A percentile compares a stretch with the other conserved stretches of the same genome.
Conservation (phyloP, 2,329 filamentous ascomycete species). For the Curvularia hawaiiensis region DNA sequence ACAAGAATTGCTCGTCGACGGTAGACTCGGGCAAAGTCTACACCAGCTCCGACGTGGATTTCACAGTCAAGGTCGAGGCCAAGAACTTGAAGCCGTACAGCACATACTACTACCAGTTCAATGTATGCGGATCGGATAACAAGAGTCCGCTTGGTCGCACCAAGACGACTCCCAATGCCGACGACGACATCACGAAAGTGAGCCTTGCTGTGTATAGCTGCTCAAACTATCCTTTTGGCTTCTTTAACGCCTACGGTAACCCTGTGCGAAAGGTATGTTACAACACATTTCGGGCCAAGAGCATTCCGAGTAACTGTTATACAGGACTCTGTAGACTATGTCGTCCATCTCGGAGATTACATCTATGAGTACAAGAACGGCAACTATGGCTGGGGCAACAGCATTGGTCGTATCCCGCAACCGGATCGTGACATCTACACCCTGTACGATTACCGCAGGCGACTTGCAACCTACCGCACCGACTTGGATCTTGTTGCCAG, state of each 20-base stretch:
- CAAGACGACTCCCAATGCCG: slow-evolving; percentile 67
- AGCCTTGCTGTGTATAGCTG: slow-evolving; percentile 74
- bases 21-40: slow-evolving; percentile 65
- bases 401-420: slow-evolving; percentile 37
- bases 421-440: slow-evolving; percentile 48
- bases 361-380: slow-evolving; percentile 51
- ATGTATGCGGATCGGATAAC: slow-evolving; percentile 66
- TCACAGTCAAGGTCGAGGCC: slow-evolving; percentile 70
- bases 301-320: not conserved
- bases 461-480: slow-evolving; percentile 49
- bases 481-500: slow-evolving; percentile 48
- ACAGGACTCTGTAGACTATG: slow-evolving; percentile 50
- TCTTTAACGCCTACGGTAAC: slow-evolving; percentile 56
- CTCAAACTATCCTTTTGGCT: slow-evolving; percentile 58
- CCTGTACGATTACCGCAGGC: slow-evolving; percentile 52
- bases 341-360: slow-evolving; percentile 51
- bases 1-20: slow-evolving; percentile 53
- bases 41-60: slow-evolving; percentile 76
- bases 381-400: slow-evolving; percentile 44
- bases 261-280: slow-evolving; percentile 36
- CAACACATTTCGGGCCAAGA: not conserved
- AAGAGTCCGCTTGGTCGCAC: slow-evolving; percentile 69
- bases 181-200: slow-evolving; percentile 62
- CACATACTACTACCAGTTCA: slow-evolving; percentile 73
- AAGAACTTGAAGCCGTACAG: slow-evolving; percentile 66